Evolutionary conservation across 768 basidiomycete species (phyloP).

Genomic region (Dioszegia aurantiaca): DNA sequence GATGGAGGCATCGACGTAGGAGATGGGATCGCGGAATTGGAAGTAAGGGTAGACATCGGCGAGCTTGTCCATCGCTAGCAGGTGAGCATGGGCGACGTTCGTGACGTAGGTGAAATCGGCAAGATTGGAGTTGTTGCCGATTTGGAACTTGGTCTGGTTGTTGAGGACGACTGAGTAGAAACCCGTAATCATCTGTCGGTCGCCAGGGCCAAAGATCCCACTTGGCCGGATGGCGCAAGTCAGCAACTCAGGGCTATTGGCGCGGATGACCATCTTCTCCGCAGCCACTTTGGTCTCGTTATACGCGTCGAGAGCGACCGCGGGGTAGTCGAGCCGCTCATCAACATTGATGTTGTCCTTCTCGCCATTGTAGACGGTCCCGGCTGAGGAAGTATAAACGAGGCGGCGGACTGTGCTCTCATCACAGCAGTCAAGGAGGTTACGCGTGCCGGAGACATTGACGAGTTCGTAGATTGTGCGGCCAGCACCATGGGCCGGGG

Average conservation of each 20-base stretch:
- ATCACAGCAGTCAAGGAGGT: slow-evolving; percentile 77
- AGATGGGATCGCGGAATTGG: slow-evolving; percentile 58
- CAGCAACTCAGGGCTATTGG: slow-evolving; percentile 77
- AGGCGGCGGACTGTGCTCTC: slow-evolving; percentile 71
- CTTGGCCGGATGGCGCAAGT: slow-evolving; percentile 89
- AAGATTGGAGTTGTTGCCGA: slow-evolving; percentile 87
- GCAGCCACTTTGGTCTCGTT: slow-evolving; percentile 90
- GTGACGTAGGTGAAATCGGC: slow-evolving; percentile 97
- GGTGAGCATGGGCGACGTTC: slow-evolving; percentile 89
- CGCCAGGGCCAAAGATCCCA: slow-evolving; percentile 95
- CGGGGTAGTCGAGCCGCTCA: slow-evolving; percentile 75
- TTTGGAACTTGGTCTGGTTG: slow-evolving; percentile 84
- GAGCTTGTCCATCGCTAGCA: slow-evolving; percentile 88
- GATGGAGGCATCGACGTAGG: slow-evolving; percentile 64
- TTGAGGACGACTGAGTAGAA: slow-evolving; percentile 73
- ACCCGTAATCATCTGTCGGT: slow-evolving; percentile 79
- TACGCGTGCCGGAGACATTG: slow-evolving; percentile 72
- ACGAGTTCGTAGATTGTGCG: slow-evolving; percentile 80
- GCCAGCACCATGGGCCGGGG: slow-evolving; percentile 68
- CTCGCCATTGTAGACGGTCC: slow-evolving; percentile 79
- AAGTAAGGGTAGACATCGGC: slow-evolving; percentile 56
- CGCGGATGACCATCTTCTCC: slow-evolving; percentile 74
- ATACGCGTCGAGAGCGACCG: slow-evolving; percentile 79
- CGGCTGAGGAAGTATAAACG: slow-evolving; percentile 91
- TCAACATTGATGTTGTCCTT: slow-evolving; percentile 75